Conservation (phyloP, 2,329 filamentous ascomycete species). For the Fusarium xylarioides region DNA sequence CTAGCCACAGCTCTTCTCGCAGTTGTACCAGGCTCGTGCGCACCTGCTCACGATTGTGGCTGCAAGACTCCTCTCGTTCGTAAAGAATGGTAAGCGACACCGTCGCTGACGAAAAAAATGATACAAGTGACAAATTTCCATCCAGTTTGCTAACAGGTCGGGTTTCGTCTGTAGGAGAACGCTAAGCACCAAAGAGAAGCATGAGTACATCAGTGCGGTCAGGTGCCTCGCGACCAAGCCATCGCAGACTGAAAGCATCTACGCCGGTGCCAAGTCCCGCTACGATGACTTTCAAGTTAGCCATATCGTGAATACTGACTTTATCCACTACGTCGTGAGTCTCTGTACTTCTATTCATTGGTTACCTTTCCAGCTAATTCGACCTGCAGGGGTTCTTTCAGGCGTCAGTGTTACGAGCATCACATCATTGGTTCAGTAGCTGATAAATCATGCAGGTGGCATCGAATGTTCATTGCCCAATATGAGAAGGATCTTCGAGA, state of each 20-base stretch:
- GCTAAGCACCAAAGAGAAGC: fast-evolving
- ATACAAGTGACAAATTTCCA: fast-evolving
- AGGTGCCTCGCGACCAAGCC: not conserved
- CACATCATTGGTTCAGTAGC: too few species aligned
- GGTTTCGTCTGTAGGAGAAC: not conserved
- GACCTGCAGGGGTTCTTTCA: too few species aligned
- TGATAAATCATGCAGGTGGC: too few species aligned
- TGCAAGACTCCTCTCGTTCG: not conserved
- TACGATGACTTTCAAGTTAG: not conserved
- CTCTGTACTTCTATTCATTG: too few species aligned
- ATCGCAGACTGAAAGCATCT: not conserved
- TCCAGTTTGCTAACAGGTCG: not conserved
- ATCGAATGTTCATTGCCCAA: not conserved
- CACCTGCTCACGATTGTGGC: fast-evolving
- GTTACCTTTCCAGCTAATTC: too few species aligned
- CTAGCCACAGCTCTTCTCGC: not conserved
- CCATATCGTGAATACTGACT: not conserved
- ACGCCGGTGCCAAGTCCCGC: not conserved
- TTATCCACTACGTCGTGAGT: not conserved
- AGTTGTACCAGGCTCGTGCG: fast-evolving
- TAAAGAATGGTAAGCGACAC: not conserved
- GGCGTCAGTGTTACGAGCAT: too few species aligned
- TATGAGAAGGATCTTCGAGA: not conserved
- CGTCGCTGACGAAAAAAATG: fast-evolving
- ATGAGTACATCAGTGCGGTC: not conserved